phyloP scores from a whole-genome alignment of 1,284 basidiomycete species.

The Trametes pubescens region DNA sequence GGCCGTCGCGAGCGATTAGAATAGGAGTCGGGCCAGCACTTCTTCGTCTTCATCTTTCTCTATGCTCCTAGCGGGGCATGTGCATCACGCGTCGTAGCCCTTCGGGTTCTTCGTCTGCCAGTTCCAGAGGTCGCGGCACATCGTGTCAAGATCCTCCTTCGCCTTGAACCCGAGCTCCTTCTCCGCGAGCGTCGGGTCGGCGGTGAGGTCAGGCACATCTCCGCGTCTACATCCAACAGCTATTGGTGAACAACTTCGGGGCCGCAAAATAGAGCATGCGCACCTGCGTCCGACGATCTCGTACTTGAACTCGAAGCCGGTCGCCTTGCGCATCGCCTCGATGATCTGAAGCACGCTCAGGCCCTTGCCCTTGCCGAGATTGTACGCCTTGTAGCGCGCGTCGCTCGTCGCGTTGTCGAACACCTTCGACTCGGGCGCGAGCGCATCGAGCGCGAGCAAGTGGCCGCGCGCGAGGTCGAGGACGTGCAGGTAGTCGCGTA shows the following conservation, averaged over 20 bases:
- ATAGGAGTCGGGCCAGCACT: conserved; percentile 9
- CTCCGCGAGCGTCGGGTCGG: conserved; percentile 91
- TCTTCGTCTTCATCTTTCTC: not conserved
- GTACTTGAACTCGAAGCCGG: conserved; percentile 89
- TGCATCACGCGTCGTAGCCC: conserved; percentile 59
- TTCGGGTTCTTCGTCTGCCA: conserved; percentile 89
- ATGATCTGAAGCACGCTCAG: conserved; percentile 95
- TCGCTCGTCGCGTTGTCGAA: conserved; percentile 62
- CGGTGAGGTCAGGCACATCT: conserved; percentile 97
- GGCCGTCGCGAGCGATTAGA: conserved; percentile 11
- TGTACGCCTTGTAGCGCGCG: conserved; percentile 90
- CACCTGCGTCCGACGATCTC: conserved; percentile 91
- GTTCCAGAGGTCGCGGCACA: conserved; percentile 95
- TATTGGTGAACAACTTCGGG: no score
- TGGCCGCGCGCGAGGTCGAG: conserved; percentile 96
- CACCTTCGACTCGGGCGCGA: conserved; percentile 66
- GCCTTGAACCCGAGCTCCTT: conserved; percentile 96
- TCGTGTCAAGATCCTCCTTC: conserved; percentile 80
- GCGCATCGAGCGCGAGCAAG: conserved; percentile 89
- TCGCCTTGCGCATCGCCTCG: conserved; percentile 94
- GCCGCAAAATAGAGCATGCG: conserved; percentile 40
- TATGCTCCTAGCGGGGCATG: not conserved
- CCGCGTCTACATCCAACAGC: conserved; percentile 68
- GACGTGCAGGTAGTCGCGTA: conserved; percentile 98
- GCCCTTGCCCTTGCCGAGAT: conserved; percentile 94